Conservation (phyloP, 306 rosid genomes). For the Abrus precatorius region DNA sequence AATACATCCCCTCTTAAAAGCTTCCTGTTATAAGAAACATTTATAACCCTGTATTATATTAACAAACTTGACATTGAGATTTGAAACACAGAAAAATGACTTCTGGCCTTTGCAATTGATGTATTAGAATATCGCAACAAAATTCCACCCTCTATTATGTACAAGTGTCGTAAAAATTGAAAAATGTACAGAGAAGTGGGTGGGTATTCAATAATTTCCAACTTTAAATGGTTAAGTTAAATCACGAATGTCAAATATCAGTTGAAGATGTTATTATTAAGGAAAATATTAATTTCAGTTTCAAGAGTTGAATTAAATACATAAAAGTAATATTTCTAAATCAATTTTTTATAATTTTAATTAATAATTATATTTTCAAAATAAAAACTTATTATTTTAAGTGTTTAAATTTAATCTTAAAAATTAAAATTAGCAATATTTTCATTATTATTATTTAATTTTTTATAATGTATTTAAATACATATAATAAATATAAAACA, state of each 20-base stretch:
- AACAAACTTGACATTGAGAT: conserved; percentile 22
- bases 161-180: neutral
- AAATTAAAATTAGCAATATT: too few species aligned
- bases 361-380: too few species aligned
- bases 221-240: conserved; percentile 3
- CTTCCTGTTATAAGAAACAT: conserved; percentile 1
- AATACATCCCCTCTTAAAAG: conserved; percentile 2
- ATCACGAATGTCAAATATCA: neutral
- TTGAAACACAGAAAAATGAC: neutral
- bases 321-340: too few species aligned
- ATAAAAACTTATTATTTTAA: too few species aligned
- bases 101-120: neutral
- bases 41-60: neutral
- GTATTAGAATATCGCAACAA: neutral
- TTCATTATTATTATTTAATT: too few species aligned
- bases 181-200: neutral
- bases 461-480: too few species aligned
- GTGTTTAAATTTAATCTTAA: too few species aligned
- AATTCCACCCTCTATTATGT: neutral
- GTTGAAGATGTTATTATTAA: neutral
- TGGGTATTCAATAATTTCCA: neutral
- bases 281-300: too few species aligned
- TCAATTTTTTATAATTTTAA: too few species aligned
- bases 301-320: too few species aligned
- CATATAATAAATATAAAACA: too few species aligned